phyloP scores from a whole-genome alignment of 2,329 filamentous ascomycete genomes.

The Ilyonectria mors-panacis region DNA sequence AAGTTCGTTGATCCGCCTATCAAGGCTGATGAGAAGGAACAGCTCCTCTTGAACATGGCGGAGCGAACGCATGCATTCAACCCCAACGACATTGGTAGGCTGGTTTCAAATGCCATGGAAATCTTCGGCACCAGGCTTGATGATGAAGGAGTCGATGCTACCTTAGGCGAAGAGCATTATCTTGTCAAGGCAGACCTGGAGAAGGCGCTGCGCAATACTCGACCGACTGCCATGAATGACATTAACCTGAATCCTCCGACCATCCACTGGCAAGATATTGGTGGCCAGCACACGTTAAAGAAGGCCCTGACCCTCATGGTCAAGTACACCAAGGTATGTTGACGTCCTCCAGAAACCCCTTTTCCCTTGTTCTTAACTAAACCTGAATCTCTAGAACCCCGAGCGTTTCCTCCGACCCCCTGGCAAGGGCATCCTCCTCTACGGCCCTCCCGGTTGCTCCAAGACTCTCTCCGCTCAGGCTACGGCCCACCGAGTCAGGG shows the following conservation, averaged over 20 bases:
- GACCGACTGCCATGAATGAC: conserved; percentile 89
- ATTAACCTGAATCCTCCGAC: conserved; percentile 91
- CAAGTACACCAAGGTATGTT: conserved; percentile 54
- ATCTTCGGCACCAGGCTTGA: conserved; percentile 47
- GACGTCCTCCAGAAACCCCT: not conserved
- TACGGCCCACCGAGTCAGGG: conserved; percentile 89
- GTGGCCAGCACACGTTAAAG: conserved; percentile 85
- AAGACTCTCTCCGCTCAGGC: conserved; percentile 95
- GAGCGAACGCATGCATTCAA: conserved; percentile 91
- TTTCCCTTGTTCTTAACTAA: conserved; percentile 28
- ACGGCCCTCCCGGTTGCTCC: conserved; percentile 93
- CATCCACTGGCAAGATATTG: conserved; percentile 89
- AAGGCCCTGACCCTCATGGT: conserved; percentile 68
- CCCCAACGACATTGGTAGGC: conserved; percentile 79
- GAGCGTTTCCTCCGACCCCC: conserved; percentile 65
- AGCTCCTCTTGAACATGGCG: conserved; percentile 72
- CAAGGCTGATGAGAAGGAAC: conserved; percentile 63
- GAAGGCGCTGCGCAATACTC: conserved; percentile 76
- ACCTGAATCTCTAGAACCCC: conserved; percentile 40
- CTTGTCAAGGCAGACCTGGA: conserved; percentile 69
- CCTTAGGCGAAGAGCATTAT: conserved; percentile 45
- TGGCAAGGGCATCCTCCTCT: conserved; percentile 88
- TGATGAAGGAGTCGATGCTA: conserved; percentile 33
- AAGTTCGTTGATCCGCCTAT: conserved; percentile 68
- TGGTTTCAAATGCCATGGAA: conserved; percentile 62